Base-by-base conservation (phyloP, 495 filamentous ascomycete species). In the Hyphodiscus hymeniophilus region DNA sequence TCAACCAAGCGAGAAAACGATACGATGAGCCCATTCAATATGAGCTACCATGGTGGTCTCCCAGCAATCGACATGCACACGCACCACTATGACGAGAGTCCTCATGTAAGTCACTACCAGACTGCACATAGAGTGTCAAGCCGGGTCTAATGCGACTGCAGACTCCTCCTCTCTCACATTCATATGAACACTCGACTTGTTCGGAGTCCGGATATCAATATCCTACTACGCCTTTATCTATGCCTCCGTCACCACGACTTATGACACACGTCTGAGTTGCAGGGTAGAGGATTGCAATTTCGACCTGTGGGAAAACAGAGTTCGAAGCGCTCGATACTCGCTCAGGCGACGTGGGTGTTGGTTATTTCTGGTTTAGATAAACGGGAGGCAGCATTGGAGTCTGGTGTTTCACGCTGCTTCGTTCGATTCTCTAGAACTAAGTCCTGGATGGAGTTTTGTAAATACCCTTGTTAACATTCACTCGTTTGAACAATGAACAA, bases 141-240 rank as follows among this genome's bases (percentile, higher is more conserved):
- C 45, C 28, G n/a, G 23, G 11, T 6, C 46, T 48, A 48, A 50
- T 41, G 24, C 33, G 21, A 13, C 22, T 35, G 57, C 74, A 94
- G 87, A 91, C 89, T 68, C 89, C 89, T 67, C 79, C 88, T 59
- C 77, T 94, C 59, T 82, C 81, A 57, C 84, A 89, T 53, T 81
- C 84, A 15, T 87, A 84, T 65, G 85, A 90, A 53, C 80, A 82
- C 58, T 90, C 87, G 45, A 64, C 69, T 59, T 68, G 81, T 66
- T 72, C 82, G 58, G 68, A 84, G 65, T 60, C 70, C 63, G 66
- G 76, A 38, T 70, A 72, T 56, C 66, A 71, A 51, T 85, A 83
- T 61, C 83, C 82, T 22, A 72, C 73, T 17, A 87, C 82, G 45
- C 84, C 83, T 23, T 62, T 77, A 38, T 84, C 81, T 12, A 81